These are phyloP conservation scores for Candida tibetensis DNA, from an alignment of 805 yeast genomes.

Conservation along the genomic window DNA sequence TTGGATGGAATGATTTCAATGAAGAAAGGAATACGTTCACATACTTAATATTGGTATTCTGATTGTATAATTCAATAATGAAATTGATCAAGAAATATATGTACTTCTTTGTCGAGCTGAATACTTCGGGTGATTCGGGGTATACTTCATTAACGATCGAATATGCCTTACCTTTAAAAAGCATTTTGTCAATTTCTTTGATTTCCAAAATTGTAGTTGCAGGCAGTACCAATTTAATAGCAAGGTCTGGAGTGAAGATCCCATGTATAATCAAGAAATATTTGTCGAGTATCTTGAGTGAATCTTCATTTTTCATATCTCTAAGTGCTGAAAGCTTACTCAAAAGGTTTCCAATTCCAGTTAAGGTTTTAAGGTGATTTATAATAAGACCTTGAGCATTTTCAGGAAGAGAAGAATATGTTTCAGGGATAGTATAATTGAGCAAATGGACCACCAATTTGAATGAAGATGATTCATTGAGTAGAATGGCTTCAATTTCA, in stretches of 20 bases:
- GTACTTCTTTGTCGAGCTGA: constrained; percentile 18
- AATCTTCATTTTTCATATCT: background rate
- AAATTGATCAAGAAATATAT: constrained; percentile 17
- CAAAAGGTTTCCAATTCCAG: constrained; percentile 34
- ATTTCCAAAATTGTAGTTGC: constrained; percentile 10
- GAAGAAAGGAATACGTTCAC: constrained; percentile 21
- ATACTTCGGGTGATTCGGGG: constrained; percentile 3
- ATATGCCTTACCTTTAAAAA: constrained; percentile 33
- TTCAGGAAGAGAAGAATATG: constrained; percentile 19
- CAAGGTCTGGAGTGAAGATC: constrained; percentile 17
- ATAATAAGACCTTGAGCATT: constrained; percentile 9
- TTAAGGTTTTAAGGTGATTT: constrained; percentile 19
- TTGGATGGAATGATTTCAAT: constrained; percentile 19
- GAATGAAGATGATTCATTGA: constrained; percentile 5
- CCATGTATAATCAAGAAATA: constrained; percentile 12
- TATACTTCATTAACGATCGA: constrained; percentile 24
- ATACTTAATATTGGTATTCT: constrained; percentile 4
- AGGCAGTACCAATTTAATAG: constrained; percentile 7
- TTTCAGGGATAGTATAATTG: constrained; percentile 33
- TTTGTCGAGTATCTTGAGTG: constrained; percentile 6
- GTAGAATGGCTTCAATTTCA: constrained; percentile 5
- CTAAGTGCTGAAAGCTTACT: constrained; percentile 11
- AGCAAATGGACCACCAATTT: constrained; percentile 23
- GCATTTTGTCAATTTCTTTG: constrained; percentile 36
- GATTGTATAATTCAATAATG: constrained; percentile 14